Conservation (phyloP, 2,329 filamentous ascomycete species). For the Aspergillus nomiae region DNA sequence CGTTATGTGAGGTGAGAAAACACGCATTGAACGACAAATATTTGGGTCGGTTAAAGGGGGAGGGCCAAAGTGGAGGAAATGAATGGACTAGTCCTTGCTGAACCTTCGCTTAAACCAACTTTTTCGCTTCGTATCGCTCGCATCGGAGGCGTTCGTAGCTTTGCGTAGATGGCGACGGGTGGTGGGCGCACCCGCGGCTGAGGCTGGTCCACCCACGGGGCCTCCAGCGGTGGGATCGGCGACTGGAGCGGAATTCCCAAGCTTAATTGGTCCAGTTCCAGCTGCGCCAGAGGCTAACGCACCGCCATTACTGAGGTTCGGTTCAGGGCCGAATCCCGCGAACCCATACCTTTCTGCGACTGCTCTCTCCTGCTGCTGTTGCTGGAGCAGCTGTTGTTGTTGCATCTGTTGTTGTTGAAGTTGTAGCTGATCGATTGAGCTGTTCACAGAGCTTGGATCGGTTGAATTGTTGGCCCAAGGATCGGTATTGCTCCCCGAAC, state of each 20-base stretch:
- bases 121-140: slow-evolving; percentile 65
- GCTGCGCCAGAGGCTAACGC: slow-evolving; percentile 20
- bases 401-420: slow-evolving; percentile 47
- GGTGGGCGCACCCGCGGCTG: slow-evolving; percentile 20
- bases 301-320: slow-evolving; percentile 37
- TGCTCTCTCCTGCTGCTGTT: slow-evolving; percentile 31
- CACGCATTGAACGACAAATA: slow-evolving; percentile 8
- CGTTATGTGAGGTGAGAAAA: slow-evolving; percentile 23
- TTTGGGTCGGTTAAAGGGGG: not conserved
- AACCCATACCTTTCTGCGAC: slow-evolving; percentile 68
- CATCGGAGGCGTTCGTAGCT: slow-evolving; percentile 20
- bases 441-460: slow-evolving; percentile 91
- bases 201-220: slow-evolving; percentile 28
- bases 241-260: slow-evolving; percentile 17
- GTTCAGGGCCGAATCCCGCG: slow-evolving; percentile 49
- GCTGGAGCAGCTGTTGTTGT: slow-evolving; percentile 44
- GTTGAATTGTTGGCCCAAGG: slow-evolving; percentile 80
- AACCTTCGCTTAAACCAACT: slow-evolving; percentile 87
- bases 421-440: slow-evolving; percentile 75
- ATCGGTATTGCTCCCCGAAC: slow-evolving; percentile 69
- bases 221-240: slow-evolving; percentile 27
- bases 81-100: slow-evolving; percentile 54
- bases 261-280: slow-evolving; percentile 15
- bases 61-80: not conserved
- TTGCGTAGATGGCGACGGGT: slow-evolving; percentile 26